Evolutionary conservation across 495 filamentous ascomycete genomes (phyloP), one percentile per base, ranked within the genome.

Genomic region (Penicillium longicatenatum): DNA sequence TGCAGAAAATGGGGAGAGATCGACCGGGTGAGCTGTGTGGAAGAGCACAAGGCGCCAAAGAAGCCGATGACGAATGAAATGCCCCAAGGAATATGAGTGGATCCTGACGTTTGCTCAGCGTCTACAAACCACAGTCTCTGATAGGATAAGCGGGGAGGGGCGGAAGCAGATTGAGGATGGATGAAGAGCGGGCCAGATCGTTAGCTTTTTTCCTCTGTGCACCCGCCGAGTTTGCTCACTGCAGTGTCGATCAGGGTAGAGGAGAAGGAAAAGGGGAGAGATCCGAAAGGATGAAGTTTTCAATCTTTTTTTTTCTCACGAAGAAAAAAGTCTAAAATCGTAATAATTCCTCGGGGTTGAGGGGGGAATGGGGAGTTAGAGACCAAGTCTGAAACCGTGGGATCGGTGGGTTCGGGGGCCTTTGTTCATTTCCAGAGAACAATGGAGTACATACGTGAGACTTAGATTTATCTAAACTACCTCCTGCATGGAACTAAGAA

Each of bases 31-130:
- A 52, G 62, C 50, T 29, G 55, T 44, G 61, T 20, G 61, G 52
- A 26, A 45, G 47, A 58, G 59, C 51, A 48, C 37, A 35, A 50
- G 50, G 29, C 58, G 43, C 31, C 55, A 45, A 48, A 37, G 43
- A 62, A 29, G 22, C 42, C 46, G 44, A 50, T 61, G 54, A 56
- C 67, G 65, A 67, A 69, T 69, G 30, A 57, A 51, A 64, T 21
- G 52, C 30, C 17, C 55, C 44, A 59, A 53, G 41, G 29, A 54
- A 35, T 47, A 30, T n/a, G 48, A 55, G 58, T 55, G 58, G 52
- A 41, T 45, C 39, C 58, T 64, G 63, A 66, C 60, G 66, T 66
- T 62, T 59, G 59, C 51, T 53, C 61, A 49, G 49, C 59, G 47
- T 54, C 48, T 57, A 50, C n/a, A 26, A 56, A 52, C 2, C 42